Conservation (phyloP, 225 moss, liverwort and hornwort species). For the Sphagnum contortum region DNA sequence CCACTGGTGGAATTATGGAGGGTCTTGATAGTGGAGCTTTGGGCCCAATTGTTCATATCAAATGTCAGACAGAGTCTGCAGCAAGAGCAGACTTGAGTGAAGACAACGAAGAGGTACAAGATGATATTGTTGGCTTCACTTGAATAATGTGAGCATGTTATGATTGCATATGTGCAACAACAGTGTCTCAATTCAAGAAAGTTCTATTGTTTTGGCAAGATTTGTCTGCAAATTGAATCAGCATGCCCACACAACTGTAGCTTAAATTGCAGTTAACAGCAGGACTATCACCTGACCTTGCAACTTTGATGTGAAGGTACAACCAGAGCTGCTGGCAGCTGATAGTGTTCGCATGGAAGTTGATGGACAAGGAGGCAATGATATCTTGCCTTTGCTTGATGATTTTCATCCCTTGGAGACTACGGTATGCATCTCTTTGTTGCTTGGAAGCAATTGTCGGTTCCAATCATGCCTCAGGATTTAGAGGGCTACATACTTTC, state of each 20-base stretch:
- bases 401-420: conserved; percentile 92
- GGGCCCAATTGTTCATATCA: conserved; percentile 89
- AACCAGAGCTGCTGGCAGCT: conserved; percentile 93
- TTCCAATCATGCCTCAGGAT: too few species aligned
- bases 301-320: conserved; percentile 45
- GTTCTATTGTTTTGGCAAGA: too few species aligned
- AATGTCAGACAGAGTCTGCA: conserved; percentile 97
- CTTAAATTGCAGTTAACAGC: too few species aligned
- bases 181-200: too few species aligned
- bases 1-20: conserved; percentile 59
- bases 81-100: conserved; percentile 52
- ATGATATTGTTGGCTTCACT: too few species aligned
- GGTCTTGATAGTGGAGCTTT: conserved; percentile 56
- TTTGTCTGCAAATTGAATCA: too few species aligned
- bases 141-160: too few species aligned
- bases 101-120: conserved; percentile 75
- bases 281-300: not conserved
- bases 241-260: too few species aligned
- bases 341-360: conserved; percentile 98
- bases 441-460: not conserved
- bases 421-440: conserved; percentile 33
- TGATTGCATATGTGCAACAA: too few species aligned
- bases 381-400: conserved; percentile 83
- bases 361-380: conserved; percentile 73
- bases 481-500: too few species aligned